Conservation (phyloP, 2,329 filamentous ascomycete genomes). For the Apiospora marii region DNA sequence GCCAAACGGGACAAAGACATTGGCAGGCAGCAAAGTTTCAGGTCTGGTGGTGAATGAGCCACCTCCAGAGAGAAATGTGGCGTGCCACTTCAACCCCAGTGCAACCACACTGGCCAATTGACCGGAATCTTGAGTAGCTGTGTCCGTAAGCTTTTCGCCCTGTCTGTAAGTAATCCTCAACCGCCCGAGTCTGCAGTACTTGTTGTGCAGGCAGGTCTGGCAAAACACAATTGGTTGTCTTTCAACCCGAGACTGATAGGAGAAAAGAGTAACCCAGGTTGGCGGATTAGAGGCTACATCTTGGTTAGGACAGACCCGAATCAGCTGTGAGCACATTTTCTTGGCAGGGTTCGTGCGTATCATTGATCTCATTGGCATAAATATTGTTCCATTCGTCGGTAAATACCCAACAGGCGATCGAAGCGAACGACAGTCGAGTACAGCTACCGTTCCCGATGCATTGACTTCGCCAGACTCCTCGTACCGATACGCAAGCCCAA, state of each 20-base stretch:
- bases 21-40: background rate
- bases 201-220: background rate
- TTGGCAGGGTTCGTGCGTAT: background rate
- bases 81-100: background rate
- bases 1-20: background rate
- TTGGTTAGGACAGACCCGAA: background rate
- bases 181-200: background rate
- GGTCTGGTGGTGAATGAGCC: background rate
- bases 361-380: slow-evolving; percentile 15
- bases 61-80: background rate
- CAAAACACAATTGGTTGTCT: background rate
- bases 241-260: background rate
- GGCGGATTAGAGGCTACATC: background rate
- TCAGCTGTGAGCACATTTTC: background rate
- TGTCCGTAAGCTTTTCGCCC: background rate
- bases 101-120: slow-evolving; percentile 5
- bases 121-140: background rate
- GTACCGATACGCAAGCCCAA: slow-evolving; percentile 5
- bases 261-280: background rate
- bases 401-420: background rate
- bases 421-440: slow-evolving; percentile 11
- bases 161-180: background rate
- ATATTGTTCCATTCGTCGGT: slow-evolving; percentile 13
- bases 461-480: slow-evolving; percentile 12
- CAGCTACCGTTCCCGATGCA: slow-evolving; percentile 18